These are phyloP conservation scores for Allium cepa DNA, from an alignment of 106 monocot species.

Conservation along the genomic window DNA sequence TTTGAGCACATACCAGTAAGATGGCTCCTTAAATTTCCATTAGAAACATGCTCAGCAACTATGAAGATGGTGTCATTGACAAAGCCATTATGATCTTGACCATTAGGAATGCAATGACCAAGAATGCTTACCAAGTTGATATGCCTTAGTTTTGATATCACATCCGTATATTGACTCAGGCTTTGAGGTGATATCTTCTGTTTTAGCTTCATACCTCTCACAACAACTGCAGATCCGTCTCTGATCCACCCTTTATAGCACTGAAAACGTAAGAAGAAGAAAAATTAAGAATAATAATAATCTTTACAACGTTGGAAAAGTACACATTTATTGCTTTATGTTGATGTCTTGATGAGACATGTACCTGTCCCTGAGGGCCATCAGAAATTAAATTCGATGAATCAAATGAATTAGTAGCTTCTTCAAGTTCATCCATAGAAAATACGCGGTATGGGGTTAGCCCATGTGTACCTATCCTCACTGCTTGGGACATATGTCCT, in stretches of 20 bases:
- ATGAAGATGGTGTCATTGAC: conserved; percentile 30
- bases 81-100: conserved; percentile 18
- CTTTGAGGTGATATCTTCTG: conserved; percentile 49
- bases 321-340: too few species aligned
- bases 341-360: too few species aligned
- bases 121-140: conserved; percentile 80
- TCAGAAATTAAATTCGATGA: conserved; percentile 33
- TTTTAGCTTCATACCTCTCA: conserved; percentile 67
- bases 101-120: conserved; percentile 58
- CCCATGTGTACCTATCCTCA: conserved; percentile 39
- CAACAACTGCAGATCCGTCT: conserved; percentile 45
- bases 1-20: conserved; percentile 47
- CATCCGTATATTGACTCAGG: conserved; percentile 57
- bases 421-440: conserved; percentile 59
- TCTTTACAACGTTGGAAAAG: not conserved
- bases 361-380: conserved; percentile 51
- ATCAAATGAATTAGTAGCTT: conserved; percentile 59
- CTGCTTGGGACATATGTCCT: conserved; percentile 66
- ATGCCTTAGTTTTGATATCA: conserved; percentile 69
- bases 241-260: conserved; percentile 58
- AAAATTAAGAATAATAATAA: not conserved
- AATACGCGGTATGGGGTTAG: conserved; percentile 50
- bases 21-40: conserved; percentile 84
- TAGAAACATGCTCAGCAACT: conserved; percentile 51
- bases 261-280: conserved; percentile 15